These are phyloP conservation scores for Monosporascus cannonballus DNA, from an alignment of 2,329 filamentous ascomycete species.

Conservation along the genomic window DNA sequence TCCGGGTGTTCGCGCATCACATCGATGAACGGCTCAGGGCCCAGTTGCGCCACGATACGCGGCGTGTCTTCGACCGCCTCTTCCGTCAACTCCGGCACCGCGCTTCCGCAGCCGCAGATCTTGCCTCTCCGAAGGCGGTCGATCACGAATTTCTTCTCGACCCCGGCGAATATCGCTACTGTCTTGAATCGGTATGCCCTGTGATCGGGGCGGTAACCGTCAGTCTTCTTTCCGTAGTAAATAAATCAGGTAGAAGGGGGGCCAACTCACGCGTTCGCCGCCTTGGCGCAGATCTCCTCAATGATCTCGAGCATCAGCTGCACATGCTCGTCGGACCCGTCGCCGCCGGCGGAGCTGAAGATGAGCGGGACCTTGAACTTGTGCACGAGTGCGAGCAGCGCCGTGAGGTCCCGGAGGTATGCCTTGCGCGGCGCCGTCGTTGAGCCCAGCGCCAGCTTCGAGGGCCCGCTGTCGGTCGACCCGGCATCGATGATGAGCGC, in stretches of 20 bases:
- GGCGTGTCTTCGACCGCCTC: constrained; percentile 31
- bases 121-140: constrained; percentile 22
- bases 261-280: constrained; percentile 14
- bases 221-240: no score
- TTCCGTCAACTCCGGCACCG: constrained; percentile 32
- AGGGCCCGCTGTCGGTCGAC: constrained; percentile 30
- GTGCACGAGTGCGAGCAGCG: constrained; percentile 29
- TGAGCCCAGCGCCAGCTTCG: constrained; percentile 33
- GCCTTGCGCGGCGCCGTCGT: constrained; percentile 34
- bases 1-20: constrained; percentile 22
- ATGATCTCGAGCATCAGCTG: constrained; percentile 33
- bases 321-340: constrained; percentile 40
- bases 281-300: constrained; percentile 24
- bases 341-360: constrained; percentile 40
- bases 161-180: constrained; percentile 32
- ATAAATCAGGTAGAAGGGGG: no score
- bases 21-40: constrained; percentile 34
- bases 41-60: constrained; percentile 37
- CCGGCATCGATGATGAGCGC: constrained; percentile 29
- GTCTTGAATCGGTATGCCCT: constrained; percentile 25
- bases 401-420: constrained; percentile 36
- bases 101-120: constrained; percentile 32
- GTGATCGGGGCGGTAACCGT: no score
- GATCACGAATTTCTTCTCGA: constrained; percentile 28
- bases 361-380: constrained; percentile 32